Evolutionary conservation across 164 flowering plant species (phyloP), one percentile per base, ranked within the genome.

Genomic region (Echeveria elegans): DNA sequence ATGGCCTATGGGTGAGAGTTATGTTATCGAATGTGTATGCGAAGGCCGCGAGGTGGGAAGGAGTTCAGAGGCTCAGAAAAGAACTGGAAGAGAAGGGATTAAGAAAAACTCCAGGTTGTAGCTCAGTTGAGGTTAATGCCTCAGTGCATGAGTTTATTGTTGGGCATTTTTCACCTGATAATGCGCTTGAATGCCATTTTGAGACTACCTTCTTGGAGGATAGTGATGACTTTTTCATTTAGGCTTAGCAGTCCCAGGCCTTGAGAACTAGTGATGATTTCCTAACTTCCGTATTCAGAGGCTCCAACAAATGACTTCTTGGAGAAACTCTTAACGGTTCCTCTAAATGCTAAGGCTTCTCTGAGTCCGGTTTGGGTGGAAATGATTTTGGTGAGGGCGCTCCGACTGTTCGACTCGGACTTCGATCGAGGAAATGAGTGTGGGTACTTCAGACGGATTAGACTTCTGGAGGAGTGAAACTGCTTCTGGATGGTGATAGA

Each of bases 11-110:
- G 76, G 70, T 30, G 6, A 56, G 69, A 26, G 71, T 75, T 7
- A 67, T 78, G 76, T 62, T 73, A 34, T 72, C 75, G 26, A 78
- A 75, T 56, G 73, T 75, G 65, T 72, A 78, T 73, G 78, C 78
- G 18, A 72, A 69, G 41, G 76, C 68, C 8, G 48, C 45, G 12
- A 70, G 59, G 63, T 72, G 78, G 76, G 77, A 75, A 56, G 72
- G 68, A 26, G 72, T 70, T 32, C 73, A 53, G 70, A 71, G 47
- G 69, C 62, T 71, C n/a, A 43, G 76, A 72, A 73, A 78, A 75
- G 78, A 78, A 26, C 65, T 72, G 65, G 75, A 72, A 66, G 67
- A 64, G 19, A 67, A 30, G 41, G 68, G 77, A 36, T 21, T 68
- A 63, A 72, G 59, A 67, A 77, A 74, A 65, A 29, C 58, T 29